Percentiles rank a stretch among this genome's conserved stretches.
Evolutionary conservation across 805 yeast species (phyloP).

Genomic region (Candida nanaspora): DNA sequence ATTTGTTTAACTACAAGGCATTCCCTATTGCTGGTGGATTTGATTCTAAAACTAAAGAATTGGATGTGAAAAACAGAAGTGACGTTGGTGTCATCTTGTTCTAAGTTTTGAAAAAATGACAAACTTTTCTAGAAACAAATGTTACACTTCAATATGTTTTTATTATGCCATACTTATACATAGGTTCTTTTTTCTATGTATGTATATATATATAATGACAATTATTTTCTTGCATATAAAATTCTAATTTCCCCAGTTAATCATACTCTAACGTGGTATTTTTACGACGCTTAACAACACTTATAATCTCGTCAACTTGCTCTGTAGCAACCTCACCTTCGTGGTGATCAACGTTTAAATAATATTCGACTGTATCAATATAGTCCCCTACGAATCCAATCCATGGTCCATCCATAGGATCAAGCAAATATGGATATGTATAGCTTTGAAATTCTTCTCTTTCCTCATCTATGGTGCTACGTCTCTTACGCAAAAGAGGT

Average conservation of each 20-base stretch:
- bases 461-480: slow-evolving; percentile 52
- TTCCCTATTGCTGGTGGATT: slow-evolving; percentile 80
- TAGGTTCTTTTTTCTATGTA: neutral
- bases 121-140: no score
- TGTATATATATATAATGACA: no score
- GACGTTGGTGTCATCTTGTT: slow-evolving; percentile 90
- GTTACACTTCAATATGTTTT: no score
- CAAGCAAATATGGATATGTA: slow-evolving; percentile 39
- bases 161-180: no score
- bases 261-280: slow-evolving; percentile 17
- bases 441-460: slow-evolving; percentile 44
- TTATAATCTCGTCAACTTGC: slow-evolving; percentile 4
- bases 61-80: slow-evolving; percentile 51
- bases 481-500: slow-evolving; percentile 24
- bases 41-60: slow-evolving; percentile 43
- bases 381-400: slow-evolving; percentile 48
- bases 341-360: slow-evolving; percentile 2
- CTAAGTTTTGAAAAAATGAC: slow-evolving; percentile 19
- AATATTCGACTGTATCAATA: slow-evolving; percentile 33
- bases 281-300: slow-evolving; percentile 13
- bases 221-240: neutral
- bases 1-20: slow-evolving; percentile 84
- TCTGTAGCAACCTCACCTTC: slow-evolving; percentile 1
- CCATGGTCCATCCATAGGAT: slow-evolving; percentile 49
- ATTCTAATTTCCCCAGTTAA: no score